Percentiles rank a stretch among this genome's conserved stretches.
Evolutionary conservation across 1,139 yeast species (phyloP).

Genomic region (Suhomyces wounanorum): DNA sequence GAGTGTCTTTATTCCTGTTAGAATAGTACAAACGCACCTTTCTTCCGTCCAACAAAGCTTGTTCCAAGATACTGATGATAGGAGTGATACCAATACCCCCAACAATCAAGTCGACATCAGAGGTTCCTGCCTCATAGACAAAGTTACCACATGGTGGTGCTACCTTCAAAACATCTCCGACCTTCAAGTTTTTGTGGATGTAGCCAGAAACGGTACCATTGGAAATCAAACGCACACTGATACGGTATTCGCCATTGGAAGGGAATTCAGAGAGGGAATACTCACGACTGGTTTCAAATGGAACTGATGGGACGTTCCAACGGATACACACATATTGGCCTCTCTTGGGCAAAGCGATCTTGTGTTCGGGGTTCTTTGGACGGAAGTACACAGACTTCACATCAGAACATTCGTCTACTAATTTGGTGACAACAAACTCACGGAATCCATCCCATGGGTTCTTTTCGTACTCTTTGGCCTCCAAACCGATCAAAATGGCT

Average conservation of each 20-base stretch:
- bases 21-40: slow-evolving; percentile 34
- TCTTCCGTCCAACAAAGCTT: slow-evolving; percentile 31
- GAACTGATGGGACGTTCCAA: slow-evolving; percentile 32
- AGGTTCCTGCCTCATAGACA: slow-evolving; percentile 28
- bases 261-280: slow-evolving; percentile 50
- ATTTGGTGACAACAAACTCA: slow-evolving; percentile 47
- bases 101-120: slow-evolving; percentile 47
- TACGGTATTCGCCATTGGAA: slow-evolving; percentile 42
- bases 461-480: slow-evolving; percentile 46
- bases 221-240: slow-evolving; percentile 52
- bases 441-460: slow-evolving; percentile 60
- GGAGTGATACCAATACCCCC: slow-evolving; percentile 78
- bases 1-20: slow-evolving; percentile 23
- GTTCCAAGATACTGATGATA: slow-evolving; percentile 51
- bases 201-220: slow-evolving; percentile 54
- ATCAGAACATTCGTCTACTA: slow-evolving; percentile 46
- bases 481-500: slow-evolving; percentile 58
- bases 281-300: slow-evolving; percentile 46
- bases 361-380: slow-evolving; percentile 44
- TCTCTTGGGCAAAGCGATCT: slow-evolving; percentile 38
- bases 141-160: slow-evolving; percentile 66
- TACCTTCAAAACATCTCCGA: slow-evolving; percentile 52
- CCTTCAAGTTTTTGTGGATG: slow-evolving; percentile 50
- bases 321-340: slow-evolving; percentile 68
- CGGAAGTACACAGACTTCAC: slow-evolving; percentile 55